Conservation (phyloP, 768 basidiomycete genomes). For the Psilocybe cyanescens region DNA sequence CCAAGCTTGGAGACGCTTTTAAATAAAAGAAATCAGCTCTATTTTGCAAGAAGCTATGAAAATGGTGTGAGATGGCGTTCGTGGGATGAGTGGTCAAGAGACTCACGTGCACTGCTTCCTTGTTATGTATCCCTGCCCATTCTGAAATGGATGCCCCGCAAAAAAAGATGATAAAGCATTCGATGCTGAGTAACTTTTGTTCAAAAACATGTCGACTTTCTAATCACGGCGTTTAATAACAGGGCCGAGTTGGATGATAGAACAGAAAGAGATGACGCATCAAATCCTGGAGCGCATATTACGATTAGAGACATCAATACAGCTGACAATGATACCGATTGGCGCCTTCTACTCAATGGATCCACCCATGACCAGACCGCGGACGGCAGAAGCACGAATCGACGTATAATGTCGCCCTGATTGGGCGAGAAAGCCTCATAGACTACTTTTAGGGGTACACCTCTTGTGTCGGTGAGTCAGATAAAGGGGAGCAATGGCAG, state of each 20-base stretch:
- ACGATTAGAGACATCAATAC: neutral
- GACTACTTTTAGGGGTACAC: too few relatives aligned
- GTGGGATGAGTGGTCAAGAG: conserved; percentile 6
- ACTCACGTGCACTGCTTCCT: neutral
- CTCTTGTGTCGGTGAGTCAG: too few relatives aligned
- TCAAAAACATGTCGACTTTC: neutral
- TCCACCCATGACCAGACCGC: neutral
- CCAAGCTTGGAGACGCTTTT: neutral
- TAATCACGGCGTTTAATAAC: neutral
- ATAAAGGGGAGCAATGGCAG: too few relatives aligned
- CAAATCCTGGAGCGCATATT: neutral
- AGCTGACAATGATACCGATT: neutral
- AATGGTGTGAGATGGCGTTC: conserved; percentile 16
- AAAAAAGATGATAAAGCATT: neutral
- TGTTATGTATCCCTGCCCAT: neutral
- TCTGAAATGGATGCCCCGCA: neutral
- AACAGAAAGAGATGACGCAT: neutral
- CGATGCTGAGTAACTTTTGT: neutral
- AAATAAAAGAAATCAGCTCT: neutral
- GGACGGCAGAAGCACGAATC: neutral
- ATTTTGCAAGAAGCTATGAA: conserved; percentile 7
- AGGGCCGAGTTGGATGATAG: neutral
- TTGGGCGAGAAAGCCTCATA: neutral
- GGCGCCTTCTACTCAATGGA: neutral
- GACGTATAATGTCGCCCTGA: neutral